Conservation (phyloP, 2,329 filamentous ascomycete species). For the Clonostachys byssicola region DNA sequence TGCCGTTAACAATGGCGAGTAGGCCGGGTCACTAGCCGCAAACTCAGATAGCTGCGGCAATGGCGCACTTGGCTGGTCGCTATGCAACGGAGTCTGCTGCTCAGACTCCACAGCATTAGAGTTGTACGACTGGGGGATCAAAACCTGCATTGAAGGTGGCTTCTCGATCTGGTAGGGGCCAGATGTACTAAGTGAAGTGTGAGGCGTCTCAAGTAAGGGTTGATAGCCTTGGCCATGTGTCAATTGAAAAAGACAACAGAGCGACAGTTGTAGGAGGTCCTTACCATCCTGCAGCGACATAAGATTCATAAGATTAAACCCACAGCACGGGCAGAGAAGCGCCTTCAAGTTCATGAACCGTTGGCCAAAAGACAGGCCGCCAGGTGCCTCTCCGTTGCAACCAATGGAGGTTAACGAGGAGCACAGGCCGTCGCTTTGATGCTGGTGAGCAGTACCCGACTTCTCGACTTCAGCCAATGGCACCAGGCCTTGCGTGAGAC, state of each 20-base stretch:
- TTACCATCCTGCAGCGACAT: conserved; percentile 21
- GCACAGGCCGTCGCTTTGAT: too few species aligned
- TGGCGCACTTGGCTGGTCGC: neutral
- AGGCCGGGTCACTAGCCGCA: neutral
- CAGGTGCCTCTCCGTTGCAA: neutral
- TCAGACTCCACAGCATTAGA: neutral
- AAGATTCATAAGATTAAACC: conserved; percentile 9
- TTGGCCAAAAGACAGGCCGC: conserved; percentile 14
- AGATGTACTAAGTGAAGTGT: conserved; percentile 18
- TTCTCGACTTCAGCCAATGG: too few species aligned
- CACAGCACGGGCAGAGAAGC: conserved; percentile 22
- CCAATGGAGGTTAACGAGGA: neutral
- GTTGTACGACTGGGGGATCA: neutral
- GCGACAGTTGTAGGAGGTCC: conserved; percentile 3
- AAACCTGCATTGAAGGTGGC: conserved; percentile 7
- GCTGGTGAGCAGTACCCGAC: too few species aligned
- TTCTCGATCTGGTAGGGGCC: conserved; percentile 23
- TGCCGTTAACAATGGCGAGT: neutral
- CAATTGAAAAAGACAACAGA: neutral
- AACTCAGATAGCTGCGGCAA: neutral
- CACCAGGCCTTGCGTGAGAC: too few species aligned
- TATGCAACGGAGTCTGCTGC: neutral
- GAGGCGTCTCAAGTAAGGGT: conserved; percentile 14
- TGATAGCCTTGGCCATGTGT: conserved; percentile 23
- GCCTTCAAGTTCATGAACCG: conserved; percentile 19